phyloP scores from a whole-genome alignment of 371 early-diverging fungal species.

The Thermomucor indicae-seudaticae region DNA sequence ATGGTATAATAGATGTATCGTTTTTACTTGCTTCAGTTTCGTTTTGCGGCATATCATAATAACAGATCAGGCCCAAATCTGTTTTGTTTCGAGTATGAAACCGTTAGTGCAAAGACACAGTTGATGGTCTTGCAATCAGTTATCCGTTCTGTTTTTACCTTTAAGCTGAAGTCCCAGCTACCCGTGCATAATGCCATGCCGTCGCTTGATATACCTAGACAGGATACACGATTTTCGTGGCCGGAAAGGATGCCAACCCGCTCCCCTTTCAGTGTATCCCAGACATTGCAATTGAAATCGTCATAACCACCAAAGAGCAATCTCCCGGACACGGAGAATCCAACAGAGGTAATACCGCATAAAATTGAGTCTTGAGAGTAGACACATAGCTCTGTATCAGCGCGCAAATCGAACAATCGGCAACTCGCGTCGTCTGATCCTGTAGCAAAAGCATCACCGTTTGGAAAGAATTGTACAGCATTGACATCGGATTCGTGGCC shows the following conservation, averaged over 20 bases:
- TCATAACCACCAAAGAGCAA: slow-evolving; percentile 97
- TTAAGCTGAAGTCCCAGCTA: slow-evolving; percentile 90
- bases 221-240: slow-evolving; percentile 97
- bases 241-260: slow-evolving; percentile 90
- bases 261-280: slow-evolving; percentile 97
- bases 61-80: not conserved
- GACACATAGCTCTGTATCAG: slow-evolving; percentile 93
- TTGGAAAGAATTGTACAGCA: slow-evolving; percentile 98
- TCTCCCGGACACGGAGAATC: slow-evolving; percentile 92
- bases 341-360: slow-evolving; percentile 96
- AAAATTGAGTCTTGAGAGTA: slow-evolving; percentile 96
- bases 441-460: slow-evolving; percentile 94
- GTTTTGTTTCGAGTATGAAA: not conserved
- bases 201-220: slow-evolving; percentile 91
- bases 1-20: too few relatives aligned
- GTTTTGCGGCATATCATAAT: too few relatives aligned
- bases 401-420: slow-evolving; percentile 94
- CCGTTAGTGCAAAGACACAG: not conserved
- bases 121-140: not conserved
- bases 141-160: slow-evolving; percentile 1
- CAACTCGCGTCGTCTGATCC: slow-evolving; percentile 98
- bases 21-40: too few relatives aligned
- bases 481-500: slow-evolving; percentile 99
- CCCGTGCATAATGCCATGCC: slow-evolving; percentile 98
- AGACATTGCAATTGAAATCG: slow-evolving; percentile 97